Conservation (phyloP, 306 rosid species). For the Castanospermum australe region DNA sequence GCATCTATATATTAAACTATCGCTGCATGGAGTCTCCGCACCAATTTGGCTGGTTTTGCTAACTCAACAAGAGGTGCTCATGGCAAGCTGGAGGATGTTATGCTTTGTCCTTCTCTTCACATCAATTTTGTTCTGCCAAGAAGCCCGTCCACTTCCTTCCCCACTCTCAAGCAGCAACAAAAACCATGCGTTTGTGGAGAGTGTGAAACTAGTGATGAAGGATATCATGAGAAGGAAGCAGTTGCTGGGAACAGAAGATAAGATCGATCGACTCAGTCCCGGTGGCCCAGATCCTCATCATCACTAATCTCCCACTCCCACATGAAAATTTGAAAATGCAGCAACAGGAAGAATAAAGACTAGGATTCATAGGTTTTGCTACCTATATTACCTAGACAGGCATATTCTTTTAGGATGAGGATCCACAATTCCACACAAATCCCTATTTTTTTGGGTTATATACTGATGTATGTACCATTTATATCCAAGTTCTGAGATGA, state of each 20-base stretch:
- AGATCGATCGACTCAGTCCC: constrained; percentile 41
- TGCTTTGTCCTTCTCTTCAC: constrained; percentile 36
- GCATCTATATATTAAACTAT: constrained; percentile 15
- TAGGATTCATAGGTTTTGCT: background rate
- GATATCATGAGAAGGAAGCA: constrained; percentile 34
- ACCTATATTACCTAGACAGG: background rate
- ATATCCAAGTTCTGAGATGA: background rate
- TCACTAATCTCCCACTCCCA: constrained; percentile 21
- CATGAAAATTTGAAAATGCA: background rate
- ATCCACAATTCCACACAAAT: background rate
- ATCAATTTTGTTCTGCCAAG: constrained; percentile 20
- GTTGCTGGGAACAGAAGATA: constrained; percentile 23
- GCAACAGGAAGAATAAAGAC: background rate
- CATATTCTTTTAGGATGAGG: constrained; percentile 13
- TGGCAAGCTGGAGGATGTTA: constrained; percentile 22
- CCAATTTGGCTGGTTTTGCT: constrained; percentile 7
- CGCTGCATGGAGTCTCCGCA: constrained; percentile 16
- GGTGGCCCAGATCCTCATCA: constrained; percentile 54
- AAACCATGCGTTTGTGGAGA: constrained; percentile 18
- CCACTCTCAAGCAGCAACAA: background rate
- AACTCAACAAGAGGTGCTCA: background rate
- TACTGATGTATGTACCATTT: constrained; percentile 3
- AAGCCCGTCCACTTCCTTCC: constrained; percentile 21
- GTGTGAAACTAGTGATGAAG: constrained; percentile 36
- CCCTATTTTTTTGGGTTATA: background rate